Conservation (phyloP, 2,329 filamentous ascomycete genomes). For the Microdochium nivale region DNA sequence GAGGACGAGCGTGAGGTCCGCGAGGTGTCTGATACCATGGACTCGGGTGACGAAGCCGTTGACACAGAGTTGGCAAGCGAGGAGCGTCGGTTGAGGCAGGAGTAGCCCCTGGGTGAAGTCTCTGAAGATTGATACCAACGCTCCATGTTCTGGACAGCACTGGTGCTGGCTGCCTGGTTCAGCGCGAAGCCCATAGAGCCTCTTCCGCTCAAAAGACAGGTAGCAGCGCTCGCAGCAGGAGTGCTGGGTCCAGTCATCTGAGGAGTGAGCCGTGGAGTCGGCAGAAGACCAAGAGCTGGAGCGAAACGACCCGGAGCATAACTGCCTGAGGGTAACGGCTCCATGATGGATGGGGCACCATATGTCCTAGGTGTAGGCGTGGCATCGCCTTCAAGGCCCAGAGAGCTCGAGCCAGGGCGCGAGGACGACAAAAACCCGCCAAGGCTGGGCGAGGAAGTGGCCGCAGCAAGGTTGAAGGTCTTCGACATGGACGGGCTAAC, state of each 20-base stretch:
- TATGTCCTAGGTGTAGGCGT: conserved; percentile 29
- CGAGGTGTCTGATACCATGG: conserved; percentile 57
- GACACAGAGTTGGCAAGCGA: conserved; percentile 57
- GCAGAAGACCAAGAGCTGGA: conserved; percentile 45
- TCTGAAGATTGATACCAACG: conserved; percentile 38
- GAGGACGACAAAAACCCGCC: conserved; percentile 21
- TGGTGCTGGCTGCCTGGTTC: conserved; percentile 41
- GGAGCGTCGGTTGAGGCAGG: conserved; percentile 43
- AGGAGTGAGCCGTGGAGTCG: conserved; percentile 50
- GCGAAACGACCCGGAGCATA: conserved; percentile 38
- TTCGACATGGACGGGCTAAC: conserved; percentile 17
- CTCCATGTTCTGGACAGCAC: conserved; percentile 40
- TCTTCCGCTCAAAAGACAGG: conserved; percentile 37
- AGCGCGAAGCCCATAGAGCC: conserved; percentile 55
- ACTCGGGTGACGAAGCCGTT: conserved; percentile 56
- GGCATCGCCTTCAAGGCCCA: conserved; percentile 21
- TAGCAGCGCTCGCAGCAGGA: conserved; percentile 48
- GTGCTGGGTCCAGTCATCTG: conserved; percentile 47
- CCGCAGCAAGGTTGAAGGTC: conserved; percentile 24
- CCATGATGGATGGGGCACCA: conserved; percentile 36
- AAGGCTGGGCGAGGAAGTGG: conserved; percentile 34
- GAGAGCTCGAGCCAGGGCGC: conserved; percentile 23
- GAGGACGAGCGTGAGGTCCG: conserved; percentile 56
- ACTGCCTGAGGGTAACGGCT: conserved; percentile 33
- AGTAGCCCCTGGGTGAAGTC: conserved; percentile 44